Base-by-base conservation (phyloP, 2,329 filamentous ascomycete species). In the Colletotrichum sp. region DNA sequence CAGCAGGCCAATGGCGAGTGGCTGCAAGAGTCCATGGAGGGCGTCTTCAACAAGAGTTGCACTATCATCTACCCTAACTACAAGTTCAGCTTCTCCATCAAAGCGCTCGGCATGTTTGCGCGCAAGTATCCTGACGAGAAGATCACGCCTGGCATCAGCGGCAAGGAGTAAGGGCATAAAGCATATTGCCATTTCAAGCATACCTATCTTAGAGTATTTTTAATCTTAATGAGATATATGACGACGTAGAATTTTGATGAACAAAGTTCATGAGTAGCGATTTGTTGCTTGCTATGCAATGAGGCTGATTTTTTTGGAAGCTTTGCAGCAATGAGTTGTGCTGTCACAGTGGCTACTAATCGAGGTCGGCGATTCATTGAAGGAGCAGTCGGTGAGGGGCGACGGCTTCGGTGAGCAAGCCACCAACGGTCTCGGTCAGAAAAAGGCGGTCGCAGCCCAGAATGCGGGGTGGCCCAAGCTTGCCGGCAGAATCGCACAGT, bases 51-150 rank as follows among this genome's bases (percentile, higher is more conserved):
- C 87, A 98, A 98, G 88, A 97, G 93, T 81, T 99, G 96, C 89
- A 99, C 98, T 95, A 99, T 99, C 79, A 97, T 95, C 1, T 99
- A 99, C 82, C 96, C 96, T 59, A 99, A 99, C 88, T 99, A 99
- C 89, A 99, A 99, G 88, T 97, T 98, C 84, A 95, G 94, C 75
- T 99, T 98, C 85, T 93, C 96, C 2, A 94, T 99, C 83, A 98
- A 98, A 87, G 97, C 97, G 3, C 85, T 99, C 78, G 97, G 97
- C 7, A 94, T 98, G 92, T 99, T 95, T 88, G 92, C 94, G 6
- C 90, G 88, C 80, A 91, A 89, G 78, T 96, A 93, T 79, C 94
- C 94, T 1, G 89, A 95, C 76, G 90, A 93, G 72, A 89, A 87
- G 80, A 83, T 95, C 5, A 80, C 57, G 4, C 66, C 72, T 13